Conservation (phyloP, 83 land plant genomes). For the Picea abies region DNA sequence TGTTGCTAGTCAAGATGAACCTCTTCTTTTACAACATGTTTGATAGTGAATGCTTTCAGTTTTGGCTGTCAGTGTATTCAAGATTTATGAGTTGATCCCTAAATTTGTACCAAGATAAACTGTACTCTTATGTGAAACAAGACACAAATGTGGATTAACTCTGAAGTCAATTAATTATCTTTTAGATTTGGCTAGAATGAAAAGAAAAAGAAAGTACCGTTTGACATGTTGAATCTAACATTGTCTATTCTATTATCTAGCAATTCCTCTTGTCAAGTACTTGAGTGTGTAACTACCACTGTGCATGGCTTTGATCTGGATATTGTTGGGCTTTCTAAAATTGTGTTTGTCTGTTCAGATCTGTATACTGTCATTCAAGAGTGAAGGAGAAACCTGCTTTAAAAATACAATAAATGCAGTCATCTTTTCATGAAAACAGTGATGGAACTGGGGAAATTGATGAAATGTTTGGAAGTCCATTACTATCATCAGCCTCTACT, state of each 20-base stretch:
- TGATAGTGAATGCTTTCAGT: neutral
- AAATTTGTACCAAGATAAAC: neutral
- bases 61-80: neutral
- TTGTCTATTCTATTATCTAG: neutral
- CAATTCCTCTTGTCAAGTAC: neutral
- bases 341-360: conserved; percentile 9
- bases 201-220: neutral
- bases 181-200: neutral
- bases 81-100: neutral
- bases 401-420: neutral
- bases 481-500: conserved; percentile 10
- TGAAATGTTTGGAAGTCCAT: neutral
- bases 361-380: neutral
- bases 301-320: conserved; percentile 8
- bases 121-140: neutral
- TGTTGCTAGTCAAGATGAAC: neutral
- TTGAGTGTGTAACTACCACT: neutral
- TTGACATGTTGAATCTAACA: too few species aligned
- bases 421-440: neutral
- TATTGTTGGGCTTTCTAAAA: neutral
- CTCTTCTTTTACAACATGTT: neutral
- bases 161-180: neutral
- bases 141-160: neutral
- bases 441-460: neutral
- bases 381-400: neutral